These are phyloP conservation scores for Dothideomycetidae sp. DNA, from an alignment of 2,329 filamentous ascomycete genomes.

Conservation along the genomic window DNA sequence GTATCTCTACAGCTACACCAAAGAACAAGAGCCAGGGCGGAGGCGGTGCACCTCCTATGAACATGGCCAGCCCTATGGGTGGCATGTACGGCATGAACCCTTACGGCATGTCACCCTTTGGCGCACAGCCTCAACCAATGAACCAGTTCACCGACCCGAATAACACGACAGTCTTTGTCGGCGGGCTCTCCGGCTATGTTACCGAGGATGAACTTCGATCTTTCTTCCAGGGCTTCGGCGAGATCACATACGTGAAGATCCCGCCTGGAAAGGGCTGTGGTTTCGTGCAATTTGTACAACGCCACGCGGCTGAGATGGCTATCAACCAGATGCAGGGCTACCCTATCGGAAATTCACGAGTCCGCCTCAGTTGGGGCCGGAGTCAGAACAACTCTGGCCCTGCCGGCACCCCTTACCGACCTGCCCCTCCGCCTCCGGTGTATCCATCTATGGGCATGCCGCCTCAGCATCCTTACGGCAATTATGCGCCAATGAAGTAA, in stretches of 20 bases:
- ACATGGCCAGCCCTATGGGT: slow-evolving; percentile 37
- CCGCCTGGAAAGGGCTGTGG: slow-evolving; percentile 97
- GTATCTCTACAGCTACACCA: slow-evolving; percentile 91
- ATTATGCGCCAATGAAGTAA: slow-evolving; percentile 56
- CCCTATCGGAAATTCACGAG: slow-evolving; percentile 95
- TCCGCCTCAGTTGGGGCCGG: slow-evolving; percentile 92
- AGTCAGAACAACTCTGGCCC: slow-evolving; percentile 97
- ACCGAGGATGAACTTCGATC: slow-evolving; percentile 99
- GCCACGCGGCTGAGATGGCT: slow-evolving; percentile 97
- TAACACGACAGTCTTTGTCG: slow-evolving; percentile 98
- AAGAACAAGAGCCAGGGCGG: slow-evolving; percentile 63
- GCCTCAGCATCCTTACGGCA: slow-evolving; percentile 47
- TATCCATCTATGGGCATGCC: slow-evolving; percentile 54
- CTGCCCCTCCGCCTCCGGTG: slow-evolving; percentile 68
- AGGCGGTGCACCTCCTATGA: slow-evolving; percentile 32
- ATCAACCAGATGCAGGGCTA: slow-evolving; percentile 99
- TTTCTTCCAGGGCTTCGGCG: slow-evolving; percentile 98
- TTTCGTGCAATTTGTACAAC: slow-evolving; percentile 98
- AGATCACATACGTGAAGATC: slow-evolving; percentile 99
- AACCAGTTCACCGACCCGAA: slow-evolving; percentile 99
- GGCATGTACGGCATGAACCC: slow-evolving; percentile 60
- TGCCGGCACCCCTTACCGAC: slow-evolving; percentile 91
- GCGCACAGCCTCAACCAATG: slow-evolving; percentile 55
- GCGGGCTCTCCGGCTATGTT: slow-evolving; percentile 91
- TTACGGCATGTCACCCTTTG: slow-evolving; percentile 29